Evolutionary conservation across 306 rosid genomes (phyloP), one percentile per base, ranked within the genome.

Genomic region (Rubus idaeus): DNA sequence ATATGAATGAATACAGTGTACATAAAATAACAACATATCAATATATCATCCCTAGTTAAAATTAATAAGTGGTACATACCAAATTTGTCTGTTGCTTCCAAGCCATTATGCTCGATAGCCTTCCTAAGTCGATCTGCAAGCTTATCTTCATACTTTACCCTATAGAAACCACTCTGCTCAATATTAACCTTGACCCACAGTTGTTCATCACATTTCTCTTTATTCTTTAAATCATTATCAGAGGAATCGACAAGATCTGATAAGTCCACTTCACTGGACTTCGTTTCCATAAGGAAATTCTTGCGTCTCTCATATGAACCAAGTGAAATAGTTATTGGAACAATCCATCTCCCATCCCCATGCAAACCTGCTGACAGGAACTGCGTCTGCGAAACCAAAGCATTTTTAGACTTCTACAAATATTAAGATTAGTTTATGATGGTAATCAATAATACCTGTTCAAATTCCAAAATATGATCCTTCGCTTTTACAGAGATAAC

Each of bases 161-260:
- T 80, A 79, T 88, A 86, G 83, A 90, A 90, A 75, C 91, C 89
- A 80, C 81, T 82, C 67, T 88, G 91, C 64, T 81, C 81, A 40
- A 75, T 72, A 51, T 86, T 90, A 40, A 90, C 86, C 82, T 90
- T 88, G 71, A 90, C 40, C 96, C 92, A 90, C 20, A 51, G 49
- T 75, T 82, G 80, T 58, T 77, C 82, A 47, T 68, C 80, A 56
- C 51, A 37, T 62, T 55, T 58, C 71, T 64, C 85, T 51, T 58
- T 69, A 2, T 65, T 52, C 51, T 81, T 84, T 37, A 60, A 55
- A 64, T 61, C 57, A 37, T 71, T 78, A 62, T 71, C 84, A 21
- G 42, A n/a, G 23, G 78, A 73, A 23, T 73, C 26, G 68, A 81
- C 52, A 61, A 79, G 78, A 44, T 82, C 84, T n/a, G 87, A 84